phyloP scores from a whole-genome alignment of 2,329 filamentous ascomycete species.

The Drechmeria coniospora region DNA sequence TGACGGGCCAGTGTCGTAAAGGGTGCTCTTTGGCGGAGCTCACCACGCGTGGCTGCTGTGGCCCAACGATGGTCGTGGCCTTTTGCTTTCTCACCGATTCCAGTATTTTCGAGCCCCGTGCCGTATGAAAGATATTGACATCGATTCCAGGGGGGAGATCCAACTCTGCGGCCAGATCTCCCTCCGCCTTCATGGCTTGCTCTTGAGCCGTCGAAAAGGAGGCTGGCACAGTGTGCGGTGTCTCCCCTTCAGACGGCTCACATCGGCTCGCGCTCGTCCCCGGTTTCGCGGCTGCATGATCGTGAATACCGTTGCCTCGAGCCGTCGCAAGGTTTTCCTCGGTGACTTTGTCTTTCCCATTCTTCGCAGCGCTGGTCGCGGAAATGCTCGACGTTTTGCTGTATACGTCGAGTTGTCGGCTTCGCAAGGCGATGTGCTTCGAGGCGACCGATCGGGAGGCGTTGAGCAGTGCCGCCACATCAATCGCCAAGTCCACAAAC shows the following conservation, averaged over 20 bases:
- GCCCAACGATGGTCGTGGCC: conserved; percentile 2
- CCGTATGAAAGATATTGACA: conserved; percentile 33
- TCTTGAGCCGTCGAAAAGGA: conserved; percentile 1
- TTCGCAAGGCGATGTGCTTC: conserved; percentile 43
- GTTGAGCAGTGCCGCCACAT: conserved; percentile 54
- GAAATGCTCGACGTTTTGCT: conserved; percentile 29
- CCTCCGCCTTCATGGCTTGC: conserved; percentile 2
- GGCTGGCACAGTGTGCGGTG: not conserved
- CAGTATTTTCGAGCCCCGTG: conserved; percentile 28
- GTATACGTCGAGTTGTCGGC: conserved; percentile 37
- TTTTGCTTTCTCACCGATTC: conserved; percentile 17
- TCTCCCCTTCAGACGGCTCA: too few species aligned
- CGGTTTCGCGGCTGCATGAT: too few species aligned
- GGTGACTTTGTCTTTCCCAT: conserved; percentile 1
- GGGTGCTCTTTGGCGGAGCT: conserved; percentile 20
- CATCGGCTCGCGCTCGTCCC: too few species aligned
- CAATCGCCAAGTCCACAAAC: conserved; percentile 49
- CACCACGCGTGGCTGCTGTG: conserved; percentile 2
- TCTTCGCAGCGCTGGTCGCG: conserved; percentile 18
- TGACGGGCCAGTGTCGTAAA: conserved; percentile 18
- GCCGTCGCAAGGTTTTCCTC: not conserved
- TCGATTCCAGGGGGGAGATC: conserved; percentile 25
- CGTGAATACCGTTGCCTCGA: not conserved
- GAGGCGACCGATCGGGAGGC: conserved; percentile 53
- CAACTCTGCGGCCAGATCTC: conserved; percentile 10